phyloP scores from a whole-genome alignment of 75 land plant species.

The Cupressus sempervirens region DNA sequence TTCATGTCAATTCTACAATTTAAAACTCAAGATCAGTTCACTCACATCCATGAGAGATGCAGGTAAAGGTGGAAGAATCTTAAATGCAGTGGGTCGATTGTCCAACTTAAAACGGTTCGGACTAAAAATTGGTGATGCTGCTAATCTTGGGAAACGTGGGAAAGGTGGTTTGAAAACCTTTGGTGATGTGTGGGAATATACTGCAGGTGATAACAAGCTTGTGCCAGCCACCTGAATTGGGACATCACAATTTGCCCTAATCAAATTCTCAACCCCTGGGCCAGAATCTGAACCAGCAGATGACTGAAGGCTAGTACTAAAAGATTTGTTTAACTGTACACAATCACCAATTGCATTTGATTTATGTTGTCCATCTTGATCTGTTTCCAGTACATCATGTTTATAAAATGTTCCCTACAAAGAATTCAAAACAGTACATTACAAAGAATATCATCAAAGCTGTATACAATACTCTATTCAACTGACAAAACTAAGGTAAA shows the following conservation, averaged over 20 bases:
- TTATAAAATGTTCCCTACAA: conserved; percentile 1
- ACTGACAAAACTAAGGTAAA: no score
- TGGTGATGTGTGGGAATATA: conserved; percentile 29
- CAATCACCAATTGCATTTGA: conserved; percentile 16
- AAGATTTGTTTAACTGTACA: conserved; percentile 11
- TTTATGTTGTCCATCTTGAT: conserved; percentile 30
- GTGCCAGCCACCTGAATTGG: conserved; percentile 17
- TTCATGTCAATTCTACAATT: not conserved
- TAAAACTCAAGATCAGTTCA: not conserved
- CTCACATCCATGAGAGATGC: conserved; percentile 59
- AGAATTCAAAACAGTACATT: not conserved
- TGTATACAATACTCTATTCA: not conserved
- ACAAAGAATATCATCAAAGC: conserved; percentile 7
- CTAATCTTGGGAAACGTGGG: conserved; percentile 16
- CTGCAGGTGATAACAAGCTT: conserved; percentile 12
- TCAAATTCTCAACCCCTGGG: conserved; percentile 11
- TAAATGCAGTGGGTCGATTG: conserved; percentile 77
- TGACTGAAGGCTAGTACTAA: conserved; percentile 12
- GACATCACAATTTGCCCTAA: conserved; percentile 22
- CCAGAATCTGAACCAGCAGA: conserved; percentile 1
- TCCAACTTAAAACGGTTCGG: conserved; percentile 73
- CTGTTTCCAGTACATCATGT: conserved; percentile 17
- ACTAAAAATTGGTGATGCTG: conserved; percentile 13
- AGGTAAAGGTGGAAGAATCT: conserved; percentile 73
- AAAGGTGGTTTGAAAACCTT: conserved; percentile 29